Conservation (phyloP, 2,329 filamentous ascomycete genomes). For the Arthrinium phaeospermum region DNA sequence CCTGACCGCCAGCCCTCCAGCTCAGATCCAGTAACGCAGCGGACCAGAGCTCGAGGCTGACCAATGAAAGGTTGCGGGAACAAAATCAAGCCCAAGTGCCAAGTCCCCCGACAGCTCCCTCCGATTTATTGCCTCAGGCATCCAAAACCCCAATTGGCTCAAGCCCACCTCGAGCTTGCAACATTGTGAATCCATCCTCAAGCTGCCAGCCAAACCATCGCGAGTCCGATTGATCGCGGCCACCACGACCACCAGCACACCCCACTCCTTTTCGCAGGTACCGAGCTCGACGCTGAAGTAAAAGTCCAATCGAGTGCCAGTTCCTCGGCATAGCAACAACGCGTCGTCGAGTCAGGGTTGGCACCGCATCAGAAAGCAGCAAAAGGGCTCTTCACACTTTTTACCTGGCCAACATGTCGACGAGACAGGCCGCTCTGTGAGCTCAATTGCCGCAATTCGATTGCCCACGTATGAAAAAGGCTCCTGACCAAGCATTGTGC, state of each 20-base stretch:
- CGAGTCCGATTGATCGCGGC: constrained; percentile 11
- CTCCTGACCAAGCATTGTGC: constrained; percentile 2
- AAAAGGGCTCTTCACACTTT: constrained; percentile 3
- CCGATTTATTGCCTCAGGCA: neutral
- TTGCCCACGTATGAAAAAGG: neutral
- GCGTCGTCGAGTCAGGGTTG: neutral
- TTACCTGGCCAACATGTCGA: constrained; percentile 44
- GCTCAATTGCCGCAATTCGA: constrained; percentile 27
- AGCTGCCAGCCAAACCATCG: constrained; percentile 18
- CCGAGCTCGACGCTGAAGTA: neutral
- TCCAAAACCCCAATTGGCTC: constrained; percentile 3
- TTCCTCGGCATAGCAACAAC: neutral
- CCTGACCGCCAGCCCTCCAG: neutral
- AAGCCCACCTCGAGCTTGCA: constrained; percentile 17
- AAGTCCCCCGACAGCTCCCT: neutral
- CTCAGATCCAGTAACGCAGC: neutral
- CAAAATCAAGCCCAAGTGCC: neutral
- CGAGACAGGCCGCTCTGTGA: constrained; percentile 58
- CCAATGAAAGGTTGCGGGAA: neutral
- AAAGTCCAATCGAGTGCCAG: neutral
- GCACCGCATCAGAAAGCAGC: neutral
- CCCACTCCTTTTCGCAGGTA: neutral
- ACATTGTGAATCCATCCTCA: constrained; percentile 13
- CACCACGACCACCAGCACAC: neutral
- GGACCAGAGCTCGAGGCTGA: neutral